Evolutionary conservation across 2,329 filamentous ascomycete genomes (phyloP), one percentile per base, ranked within the genome.

Genomic region (Reticulascus tulasneorum): DNA sequence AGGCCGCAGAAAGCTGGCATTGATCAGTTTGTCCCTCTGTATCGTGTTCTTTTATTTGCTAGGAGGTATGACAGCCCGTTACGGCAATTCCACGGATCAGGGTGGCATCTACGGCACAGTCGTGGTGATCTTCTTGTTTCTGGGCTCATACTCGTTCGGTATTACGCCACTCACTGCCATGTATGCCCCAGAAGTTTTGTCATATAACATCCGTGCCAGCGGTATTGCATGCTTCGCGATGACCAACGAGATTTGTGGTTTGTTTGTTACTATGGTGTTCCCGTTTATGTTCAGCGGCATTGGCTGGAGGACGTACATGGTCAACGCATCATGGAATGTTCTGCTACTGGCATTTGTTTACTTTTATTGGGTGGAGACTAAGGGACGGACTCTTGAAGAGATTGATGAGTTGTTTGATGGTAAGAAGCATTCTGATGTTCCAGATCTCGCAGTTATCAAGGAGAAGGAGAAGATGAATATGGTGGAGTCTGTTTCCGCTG

Each of bases 331-430:
- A 6, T 47, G 39, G 18, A 40, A 37, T 13, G 37, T 33, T 2
- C 47, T 7, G 17, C 54, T 37, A 40, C 51, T 31, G 32, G 38
- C 20, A 18, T 35, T 50, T 9, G 43, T 52, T 26, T 56, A 52
- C 31, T 47, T 55, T 19, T 47, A 47, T 19, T 46, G 56, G 21
- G 50, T 51, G 4, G 55, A 58, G 42, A 58, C 53, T 9, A 51
- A 54, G 30, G 47, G 42, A 7, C 35, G 38, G 31, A 49, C 46
- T 6, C 34, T 51, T 7, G 48, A 51, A 29, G 48, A 51, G 31
- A 41, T 49, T 20, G 44, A 47, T 13, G 29, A 29, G 23, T 33
- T 49, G 1, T 49, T 49, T 21, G 29, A 48, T 16, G 40, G 37
- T 30, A 35, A 42, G 29, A 46, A 36, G 15, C n/a, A n/a, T n/a